A percentile compares a stretch with the other conserved stretches of the same genome.
phyloP scores from a whole-genome alignment of 2,329 filamentous ascomycete species.

The Ceratocystis albifundus region DNA sequence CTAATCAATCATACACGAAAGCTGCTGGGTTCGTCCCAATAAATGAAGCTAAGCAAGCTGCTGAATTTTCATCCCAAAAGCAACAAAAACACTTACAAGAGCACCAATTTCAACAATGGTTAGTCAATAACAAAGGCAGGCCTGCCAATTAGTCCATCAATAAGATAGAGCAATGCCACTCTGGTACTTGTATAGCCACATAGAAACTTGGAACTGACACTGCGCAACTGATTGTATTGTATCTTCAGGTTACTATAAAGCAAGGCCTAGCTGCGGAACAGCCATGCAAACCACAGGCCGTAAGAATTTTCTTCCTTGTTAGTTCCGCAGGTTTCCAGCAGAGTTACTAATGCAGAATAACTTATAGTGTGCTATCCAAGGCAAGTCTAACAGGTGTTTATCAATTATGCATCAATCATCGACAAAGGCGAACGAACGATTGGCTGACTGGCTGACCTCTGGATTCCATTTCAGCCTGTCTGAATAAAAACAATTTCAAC shows the following conservation, averaged over 20 bases:
- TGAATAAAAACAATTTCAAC: constrained; percentile 72
- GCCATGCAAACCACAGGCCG: constrained; percentile 75
- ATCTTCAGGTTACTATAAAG: constrained; percentile 17
- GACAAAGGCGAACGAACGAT: constrained; percentile 57
- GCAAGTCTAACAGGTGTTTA: constrained; percentile 36
- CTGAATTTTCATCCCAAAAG: not conserved
- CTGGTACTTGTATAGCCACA: not conserved
- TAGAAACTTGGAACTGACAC: not conserved
- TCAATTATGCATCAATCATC: not conserved
- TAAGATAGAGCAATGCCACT: not conserved
- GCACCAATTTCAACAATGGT: not conserved
- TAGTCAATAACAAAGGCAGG: not conserved
- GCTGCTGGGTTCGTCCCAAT: too few relatives aligned
- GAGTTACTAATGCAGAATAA: constrained; percentile 1
- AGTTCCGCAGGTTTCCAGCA: not conserved
- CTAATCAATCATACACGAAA: not conserved
- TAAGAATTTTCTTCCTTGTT: constrained; percentile 34
- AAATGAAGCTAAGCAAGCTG: not conserved
- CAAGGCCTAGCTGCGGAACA: constrained; percentile 43
- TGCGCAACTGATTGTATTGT: not conserved
- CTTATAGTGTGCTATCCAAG: constrained; percentile 73
- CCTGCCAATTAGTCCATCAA: too few relatives aligned
- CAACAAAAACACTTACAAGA: not conserved
- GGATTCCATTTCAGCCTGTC: constrained; percentile 54
- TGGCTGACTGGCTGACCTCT: constrained; percentile 69